Percentiles rank a stretch among this genome's conserved stretches.
Conservation (phyloP, 2,329 filamentous ascomycete species). For the Gaeumannomyces tritici region DNA sequence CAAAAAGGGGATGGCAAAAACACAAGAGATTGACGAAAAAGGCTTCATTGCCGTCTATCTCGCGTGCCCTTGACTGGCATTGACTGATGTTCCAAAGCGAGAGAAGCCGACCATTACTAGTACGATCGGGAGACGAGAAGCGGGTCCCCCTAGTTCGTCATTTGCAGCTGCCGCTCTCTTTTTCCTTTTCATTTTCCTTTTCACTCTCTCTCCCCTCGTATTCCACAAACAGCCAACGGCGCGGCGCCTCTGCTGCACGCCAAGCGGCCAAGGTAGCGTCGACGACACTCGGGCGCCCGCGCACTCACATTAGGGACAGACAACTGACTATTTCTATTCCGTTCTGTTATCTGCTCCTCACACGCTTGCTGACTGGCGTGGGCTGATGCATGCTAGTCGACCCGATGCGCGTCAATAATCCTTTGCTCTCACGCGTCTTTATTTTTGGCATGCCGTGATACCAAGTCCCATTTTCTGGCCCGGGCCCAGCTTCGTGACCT, state of each 20-base stretch:
- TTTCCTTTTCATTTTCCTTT: neutral
- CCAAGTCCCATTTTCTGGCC: no score
- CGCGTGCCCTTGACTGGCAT: neutral
- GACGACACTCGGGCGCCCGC: neutral
- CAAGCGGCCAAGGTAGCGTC: neutral
- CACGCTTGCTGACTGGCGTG: neutral
- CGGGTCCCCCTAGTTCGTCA: neutral
- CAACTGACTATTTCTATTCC: no score
- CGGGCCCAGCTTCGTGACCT: no score
- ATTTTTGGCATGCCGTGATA: neutral
- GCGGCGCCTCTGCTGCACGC: neutral
- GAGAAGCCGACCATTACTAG: no score
- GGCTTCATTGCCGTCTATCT: neutral
- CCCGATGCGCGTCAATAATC: neutral
- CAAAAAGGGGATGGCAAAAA: neutral
- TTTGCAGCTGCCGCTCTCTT: neutral
- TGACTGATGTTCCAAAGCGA: neutral
- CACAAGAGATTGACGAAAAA: neutral
- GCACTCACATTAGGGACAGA: no score
- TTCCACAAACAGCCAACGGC: neutral
- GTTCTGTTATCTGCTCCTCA: neutral
- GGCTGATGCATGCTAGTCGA: neutral
- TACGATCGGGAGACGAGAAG: neutral
- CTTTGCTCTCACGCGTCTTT: neutral
- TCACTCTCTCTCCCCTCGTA: neutral